Conservation (phyloP, 2,329 filamentous ascomycete species). For the Talaromyces atroroseus region DNA sequence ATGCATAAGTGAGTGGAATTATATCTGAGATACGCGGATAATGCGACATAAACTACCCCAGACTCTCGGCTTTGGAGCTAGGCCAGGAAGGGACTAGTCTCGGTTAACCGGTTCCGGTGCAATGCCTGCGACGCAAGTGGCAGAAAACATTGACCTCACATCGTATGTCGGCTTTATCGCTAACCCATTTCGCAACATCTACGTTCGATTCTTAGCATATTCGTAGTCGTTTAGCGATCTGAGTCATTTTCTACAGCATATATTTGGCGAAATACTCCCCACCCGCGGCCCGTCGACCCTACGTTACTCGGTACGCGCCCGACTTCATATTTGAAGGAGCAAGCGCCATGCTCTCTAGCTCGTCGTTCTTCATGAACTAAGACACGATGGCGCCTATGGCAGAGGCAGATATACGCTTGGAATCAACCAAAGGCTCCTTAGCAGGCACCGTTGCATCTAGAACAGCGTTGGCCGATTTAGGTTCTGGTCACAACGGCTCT, state of each 20-base stretch:
- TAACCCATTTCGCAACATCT: background rate
- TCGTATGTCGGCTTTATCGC: background rate
- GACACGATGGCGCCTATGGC: slow-evolving; percentile 10
- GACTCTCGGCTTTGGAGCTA: background rate
- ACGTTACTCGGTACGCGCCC: background rate
- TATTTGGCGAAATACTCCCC: background rate
- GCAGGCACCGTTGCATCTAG: background rate
- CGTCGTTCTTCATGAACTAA: background rate
- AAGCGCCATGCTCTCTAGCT: slow-evolving; percentile 8
- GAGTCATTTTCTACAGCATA: background rate
- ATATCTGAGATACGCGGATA: background rate
- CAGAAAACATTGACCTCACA: background rate
- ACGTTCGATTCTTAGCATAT: background rate
- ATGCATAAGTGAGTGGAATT: background rate
- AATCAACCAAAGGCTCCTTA: background rate
- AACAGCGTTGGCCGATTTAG: slow-evolving; percentile 11
- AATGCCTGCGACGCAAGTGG: background rate
- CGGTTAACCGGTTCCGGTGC: background rate
- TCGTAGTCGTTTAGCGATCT: background rate
- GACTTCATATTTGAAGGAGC: background rate
- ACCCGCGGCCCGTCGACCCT: background rate
- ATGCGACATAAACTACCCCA: background rate
- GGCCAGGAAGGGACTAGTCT: background rate
- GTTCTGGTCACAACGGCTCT: slow-evolving; percentile 11
- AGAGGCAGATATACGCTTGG: background rate